Conservation (phyloP, 306 rosid genomes). For the Fragaria iinumae region DNA sequence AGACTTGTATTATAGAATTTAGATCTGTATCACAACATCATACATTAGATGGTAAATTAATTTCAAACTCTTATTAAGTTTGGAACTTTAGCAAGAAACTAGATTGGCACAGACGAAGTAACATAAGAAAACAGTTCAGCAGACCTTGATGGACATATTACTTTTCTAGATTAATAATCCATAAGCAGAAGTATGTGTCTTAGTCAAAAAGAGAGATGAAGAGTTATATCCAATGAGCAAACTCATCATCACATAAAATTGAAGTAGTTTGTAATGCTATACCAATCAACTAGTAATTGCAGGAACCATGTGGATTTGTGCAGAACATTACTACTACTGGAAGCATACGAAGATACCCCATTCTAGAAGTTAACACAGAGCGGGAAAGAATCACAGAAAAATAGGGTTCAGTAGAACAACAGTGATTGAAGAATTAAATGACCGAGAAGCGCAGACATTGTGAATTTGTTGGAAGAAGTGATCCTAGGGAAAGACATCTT, state of each 20-base stretch:
- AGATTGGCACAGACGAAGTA: neutral
- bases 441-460: neutral
- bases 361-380: neutral
- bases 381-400: neutral
- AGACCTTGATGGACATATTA: neutral
- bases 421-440: neutral
- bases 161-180: neutral
- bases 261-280: neutral
- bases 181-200: neutral
- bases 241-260: neutral
- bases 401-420: neutral
- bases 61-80: neutral
- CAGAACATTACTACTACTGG: neutral
- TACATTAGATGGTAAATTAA: conserved; percentile 22
- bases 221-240: conserved; percentile 1
- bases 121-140: neutral
- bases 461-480: neutral
- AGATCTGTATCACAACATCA: conserved; percentile 20
- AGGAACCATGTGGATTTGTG: neutral
- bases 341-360: neutral
- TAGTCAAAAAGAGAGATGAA: neutral
- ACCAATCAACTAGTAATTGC: neutral
- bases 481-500: neutral
- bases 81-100: neutral
- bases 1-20: conserved; percentile 21